Evolutionary conservation across 352 stramenopile species (phyloP).

Genomic region (Globisporangium yorkense): DNA sequence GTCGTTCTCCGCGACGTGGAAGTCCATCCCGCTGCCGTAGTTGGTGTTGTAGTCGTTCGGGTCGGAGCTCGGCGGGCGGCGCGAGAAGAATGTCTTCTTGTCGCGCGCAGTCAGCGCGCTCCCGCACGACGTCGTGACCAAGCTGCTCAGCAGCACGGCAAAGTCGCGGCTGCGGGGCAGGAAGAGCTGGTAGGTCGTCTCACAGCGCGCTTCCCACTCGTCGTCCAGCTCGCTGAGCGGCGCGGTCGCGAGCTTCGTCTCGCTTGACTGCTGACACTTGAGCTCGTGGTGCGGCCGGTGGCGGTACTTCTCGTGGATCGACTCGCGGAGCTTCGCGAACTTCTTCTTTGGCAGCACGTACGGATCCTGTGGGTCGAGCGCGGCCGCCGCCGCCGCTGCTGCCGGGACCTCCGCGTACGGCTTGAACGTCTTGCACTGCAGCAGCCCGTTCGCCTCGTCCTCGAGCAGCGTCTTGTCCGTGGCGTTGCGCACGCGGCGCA

Average conservation of each 20-base stretch:
- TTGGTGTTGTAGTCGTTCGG: constrained; percentile 14
- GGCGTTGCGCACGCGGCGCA: constrained; percentile 34
- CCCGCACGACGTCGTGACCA: constrained; percentile 61
- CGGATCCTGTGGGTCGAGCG: constrained; percentile 54
- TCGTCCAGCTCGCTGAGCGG: constrained; percentile 51
- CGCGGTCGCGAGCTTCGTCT: constrained; percentile 36
- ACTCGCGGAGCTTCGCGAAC: constrained; percentile 50
- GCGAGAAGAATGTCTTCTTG: constrained; percentile 78
- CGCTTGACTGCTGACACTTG: constrained; percentile 31
- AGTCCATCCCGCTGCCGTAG: constrained; percentile 31
- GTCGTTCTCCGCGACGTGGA: constrained; percentile 36
- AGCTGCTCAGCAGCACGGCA: constrained; percentile 55
- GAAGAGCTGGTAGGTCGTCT: constrained; percentile 67
- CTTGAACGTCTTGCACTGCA: constrained; percentile 69
- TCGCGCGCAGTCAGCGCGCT: constrained; percentile 64
- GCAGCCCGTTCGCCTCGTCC: constrained; percentile 38
- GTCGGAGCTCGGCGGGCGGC: constrained; percentile 43
- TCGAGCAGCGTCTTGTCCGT: constrained; percentile 38
- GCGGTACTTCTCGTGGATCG: constrained; percentile 71
- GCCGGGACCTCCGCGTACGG: constrained; percentile 42
- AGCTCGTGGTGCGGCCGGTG: constrained; percentile 61
- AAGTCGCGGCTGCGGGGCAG: constrained; percentile 68
- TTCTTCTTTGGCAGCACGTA: constrained; percentile 73
- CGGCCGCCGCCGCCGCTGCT: constrained; percentile 9
- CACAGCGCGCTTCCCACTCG: constrained; percentile 65